Percentiles rank a stretch among this genome's conserved stretches.
Conservation (phyloP, 306 rosid species). For the Canavalia ensiformis region DNA sequence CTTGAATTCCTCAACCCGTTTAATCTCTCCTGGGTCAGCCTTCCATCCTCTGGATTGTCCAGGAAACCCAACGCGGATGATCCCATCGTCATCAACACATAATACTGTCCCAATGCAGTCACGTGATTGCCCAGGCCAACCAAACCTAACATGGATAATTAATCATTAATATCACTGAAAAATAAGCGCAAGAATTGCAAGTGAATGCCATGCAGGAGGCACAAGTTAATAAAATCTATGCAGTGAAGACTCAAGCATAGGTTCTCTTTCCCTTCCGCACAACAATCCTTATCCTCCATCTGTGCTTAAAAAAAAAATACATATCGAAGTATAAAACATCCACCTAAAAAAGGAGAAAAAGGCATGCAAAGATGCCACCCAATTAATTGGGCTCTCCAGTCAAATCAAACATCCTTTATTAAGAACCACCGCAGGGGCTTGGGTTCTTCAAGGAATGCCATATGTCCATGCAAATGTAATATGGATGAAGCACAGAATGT, state of each 20-base stretch:
- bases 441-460: too few relatives aligned
- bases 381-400: too few relatives aligned
- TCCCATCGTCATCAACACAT: constrained; percentile 84
- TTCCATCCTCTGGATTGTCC: constrained; percentile 91
- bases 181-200: background rate
- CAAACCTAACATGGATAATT: constrained; percentile 61
- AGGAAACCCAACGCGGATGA: constrained; percentile 85
- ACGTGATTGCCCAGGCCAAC: constrained; percentile 87
- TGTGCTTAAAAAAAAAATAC: background rate
- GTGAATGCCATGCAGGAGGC: background rate
- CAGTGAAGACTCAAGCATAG: background rate
- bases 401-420: too few relatives aligned
- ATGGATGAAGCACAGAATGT: too few relatives aligned
- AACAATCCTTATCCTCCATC: background rate
- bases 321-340: too few relatives aligned
- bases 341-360: too few relatives aligned
- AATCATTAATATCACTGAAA: constrained; percentile 8
- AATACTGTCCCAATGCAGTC: constrained; percentile 82
- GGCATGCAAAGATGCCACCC: too few relatives aligned
- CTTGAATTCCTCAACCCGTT: constrained; percentile 82
- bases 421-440: too few relatives aligned
- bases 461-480: too few relatives aligned
- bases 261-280: constrained; percentile 12
- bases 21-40: constrained; percentile 89
- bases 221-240: background rate